Base-by-base conservation (phyloP, 108 stramenopile genomes). In the Pseudonitzschia multiseries region DNA sequence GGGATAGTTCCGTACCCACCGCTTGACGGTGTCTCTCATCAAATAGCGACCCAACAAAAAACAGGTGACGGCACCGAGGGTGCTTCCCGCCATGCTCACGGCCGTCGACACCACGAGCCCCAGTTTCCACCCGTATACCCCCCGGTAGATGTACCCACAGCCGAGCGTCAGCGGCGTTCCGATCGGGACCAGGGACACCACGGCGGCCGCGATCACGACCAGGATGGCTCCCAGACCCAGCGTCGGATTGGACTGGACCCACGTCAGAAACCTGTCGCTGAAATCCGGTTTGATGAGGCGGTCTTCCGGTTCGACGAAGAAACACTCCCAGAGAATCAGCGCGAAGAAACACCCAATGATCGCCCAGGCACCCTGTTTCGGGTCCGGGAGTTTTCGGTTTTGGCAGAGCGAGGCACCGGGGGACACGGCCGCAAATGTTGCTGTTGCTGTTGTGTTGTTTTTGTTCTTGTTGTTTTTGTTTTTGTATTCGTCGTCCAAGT, bases 91-190 rank as follows among this genome's bases (percentile, higher is more conserved):
- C 65, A 87, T 83, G 59, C 84, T 82, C 10, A 89, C 78, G 4
- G 79, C n/a, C 8, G 89, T 90, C 12, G 84, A 85, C 26, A 89
- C 74, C 13, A 75, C 61, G n/a, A 89, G 51, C 5, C 93, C 93
- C 46, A 87, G 48, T 54, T 76, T 76, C 87, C 90, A 91, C 29
- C 93, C 93, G 66, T 94, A 94, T 2, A 86, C 78, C 9, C 87
- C 80, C 56, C 90, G 89, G 71, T 91, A 94, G 17, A 94, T 85
- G 57, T 87, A 94, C 1, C 93, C 93, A 70, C 88, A 89, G 21
- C 93, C 93, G 44, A 94, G 50, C 21, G 86, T 86, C 33, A 86
- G 53, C 29, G 86, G 86, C 2, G 86, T 87, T 4, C 86, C 86
- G 48, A 87, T 74, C 9, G 86, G 86, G 8, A 87, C 65, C 69